Percentiles rank a stretch among this genome's conserved stretches.
These are phyloP conservation scores for Didymella lethalis DNA, from an alignment of 2,329 filamentous ascomycete species.

Conservation along the genomic window DNA sequence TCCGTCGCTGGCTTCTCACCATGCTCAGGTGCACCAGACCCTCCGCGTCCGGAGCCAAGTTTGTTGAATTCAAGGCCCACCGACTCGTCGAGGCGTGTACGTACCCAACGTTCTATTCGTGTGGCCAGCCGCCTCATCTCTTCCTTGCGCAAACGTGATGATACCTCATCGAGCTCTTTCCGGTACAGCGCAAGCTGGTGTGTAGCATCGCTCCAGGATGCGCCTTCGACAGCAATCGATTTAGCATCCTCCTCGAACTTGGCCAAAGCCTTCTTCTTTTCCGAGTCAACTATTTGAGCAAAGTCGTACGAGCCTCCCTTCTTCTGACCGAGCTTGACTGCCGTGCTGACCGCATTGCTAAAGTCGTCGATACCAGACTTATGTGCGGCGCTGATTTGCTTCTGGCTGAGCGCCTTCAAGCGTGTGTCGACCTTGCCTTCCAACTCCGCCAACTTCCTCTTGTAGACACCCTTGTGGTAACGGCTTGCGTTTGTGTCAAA, in stretches of 20 bases:
- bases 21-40: constrained; percentile 78
- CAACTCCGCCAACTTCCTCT: constrained; percentile 83
- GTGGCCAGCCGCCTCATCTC: constrained; percentile 94
- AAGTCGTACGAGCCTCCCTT: constrained; percentile 92
- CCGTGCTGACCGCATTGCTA: constrained; percentile 82
- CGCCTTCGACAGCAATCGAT: constrained; percentile 77
- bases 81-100: constrained; percentile 83
- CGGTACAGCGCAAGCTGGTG: constrained; percentile 81
- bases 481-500: constrained; percentile 91
- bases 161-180: constrained; percentile 91
- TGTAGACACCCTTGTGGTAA: constrained; percentile 96
- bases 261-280: constrained; percentile 78
- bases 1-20: constrained; percentile 76
- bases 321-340: constrained; percentile 92
- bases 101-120: constrained; percentile 92
- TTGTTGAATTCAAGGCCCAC: constrained; percentile 96
- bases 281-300: constrained; percentile 85
- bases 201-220: constrained; percentile 86
- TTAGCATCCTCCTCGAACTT: constrained; percentile 80
- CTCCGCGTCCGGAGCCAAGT: constrained; percentile 85
- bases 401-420: constrained; percentile 84
- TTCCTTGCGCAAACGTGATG: constrained; percentile 83
- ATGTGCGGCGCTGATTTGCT: constrained; percentile 87
- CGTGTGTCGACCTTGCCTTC: constrained; percentile 87
- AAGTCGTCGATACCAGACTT: constrained; percentile 86